Base-by-base conservation (phyloP, 306 rosid genomes). In the Alnus glutinosa region DNA sequence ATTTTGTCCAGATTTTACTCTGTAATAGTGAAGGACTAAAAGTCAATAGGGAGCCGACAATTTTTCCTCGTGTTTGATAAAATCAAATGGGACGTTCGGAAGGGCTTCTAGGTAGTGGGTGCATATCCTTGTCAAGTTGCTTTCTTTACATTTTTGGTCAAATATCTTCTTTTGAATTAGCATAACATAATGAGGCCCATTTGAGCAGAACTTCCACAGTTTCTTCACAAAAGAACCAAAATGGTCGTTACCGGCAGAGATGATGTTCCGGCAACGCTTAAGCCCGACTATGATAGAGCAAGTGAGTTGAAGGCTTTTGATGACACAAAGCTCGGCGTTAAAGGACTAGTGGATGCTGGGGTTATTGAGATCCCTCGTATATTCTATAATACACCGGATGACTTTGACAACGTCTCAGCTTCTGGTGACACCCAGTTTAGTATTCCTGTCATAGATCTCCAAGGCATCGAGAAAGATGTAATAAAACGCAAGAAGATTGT, bases 281-380 rank as follows among this genome's bases (percentile, higher is more conserved):
- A 15, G 66, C 23, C 47, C 0, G 73, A 73, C 16, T 75, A 71
- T 23, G 88, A 83, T 8, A 81, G 85, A 75, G 34, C 37, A 16
- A 81, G 75, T 7, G 88, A 79, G 49, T 78, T 86, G 10, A 84
- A 82, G 77, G 87, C 91, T 12, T 89, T 87, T 75, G 91, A 87
- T 67, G 85, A 85, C 30, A 79, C 93, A 3, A 86, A 89, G 75
- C 79, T 78, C 59, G 95, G 91, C 39, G 97, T 90, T 6, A 89
- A 90, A 80, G 92, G 93, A 7, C 89, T 90, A 11, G 88, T 85
- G 44, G 97, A 92, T 83, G 85, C 91, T 28, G 91, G 91, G 0
- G 54, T 89, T 9, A 77, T 87, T 1, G 70, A 85, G 74, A 62
- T 93, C 36, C 94, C 94, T n/a, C 74, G 57, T 9, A 70, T 89